Evolutionary conservation across 2,329 filamentous ascomycete genomes (phyloP).

Genomic region (Ceratocystis ficicola): DNA sequence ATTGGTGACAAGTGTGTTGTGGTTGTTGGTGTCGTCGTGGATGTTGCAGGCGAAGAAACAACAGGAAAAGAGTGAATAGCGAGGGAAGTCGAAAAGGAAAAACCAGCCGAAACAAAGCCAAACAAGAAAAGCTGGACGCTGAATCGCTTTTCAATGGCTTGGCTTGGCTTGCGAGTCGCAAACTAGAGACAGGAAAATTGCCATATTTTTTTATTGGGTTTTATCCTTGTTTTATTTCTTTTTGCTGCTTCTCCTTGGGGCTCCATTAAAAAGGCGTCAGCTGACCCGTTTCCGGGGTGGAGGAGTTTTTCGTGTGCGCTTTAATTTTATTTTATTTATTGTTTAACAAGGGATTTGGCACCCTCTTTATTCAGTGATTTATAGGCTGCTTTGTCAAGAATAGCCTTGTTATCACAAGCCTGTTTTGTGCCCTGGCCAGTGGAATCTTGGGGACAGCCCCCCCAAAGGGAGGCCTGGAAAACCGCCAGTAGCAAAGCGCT

Average conservation of each 20-base stretch:
- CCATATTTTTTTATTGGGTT: neutral
- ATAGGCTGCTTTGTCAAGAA: neutral
- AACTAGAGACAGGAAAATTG: neutral
- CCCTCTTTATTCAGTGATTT: too few species aligned
- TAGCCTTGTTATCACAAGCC: too few species aligned
- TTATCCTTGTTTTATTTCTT: neutral
- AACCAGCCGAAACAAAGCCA: neutral
- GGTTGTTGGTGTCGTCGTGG: neutral
- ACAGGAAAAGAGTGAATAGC: neutral
- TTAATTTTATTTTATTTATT: constrained; percentile 5
- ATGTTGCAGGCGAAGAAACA: neutral
- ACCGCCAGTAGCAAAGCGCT: neutral
- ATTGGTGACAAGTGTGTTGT: neutral
- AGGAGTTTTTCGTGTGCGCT: neutral
- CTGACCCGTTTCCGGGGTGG: constrained; percentile 3
- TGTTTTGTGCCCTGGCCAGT: too few species aligned
- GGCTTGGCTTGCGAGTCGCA: neutral
- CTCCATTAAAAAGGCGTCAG: constrained; percentile 10
- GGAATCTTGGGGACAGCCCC: too few species aligned
- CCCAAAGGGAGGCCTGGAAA: too few species aligned
- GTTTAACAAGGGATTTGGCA: neutral
- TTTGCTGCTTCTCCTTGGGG: neutral
- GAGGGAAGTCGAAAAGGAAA: neutral
- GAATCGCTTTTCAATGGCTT: neutral
- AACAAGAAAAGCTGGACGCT: neutral